Evolutionary conservation across 441 rosid genomes (phyloP), one percentile per base, ranked within the genome.

Genomic region (Gossypium davidsonii): DNA sequence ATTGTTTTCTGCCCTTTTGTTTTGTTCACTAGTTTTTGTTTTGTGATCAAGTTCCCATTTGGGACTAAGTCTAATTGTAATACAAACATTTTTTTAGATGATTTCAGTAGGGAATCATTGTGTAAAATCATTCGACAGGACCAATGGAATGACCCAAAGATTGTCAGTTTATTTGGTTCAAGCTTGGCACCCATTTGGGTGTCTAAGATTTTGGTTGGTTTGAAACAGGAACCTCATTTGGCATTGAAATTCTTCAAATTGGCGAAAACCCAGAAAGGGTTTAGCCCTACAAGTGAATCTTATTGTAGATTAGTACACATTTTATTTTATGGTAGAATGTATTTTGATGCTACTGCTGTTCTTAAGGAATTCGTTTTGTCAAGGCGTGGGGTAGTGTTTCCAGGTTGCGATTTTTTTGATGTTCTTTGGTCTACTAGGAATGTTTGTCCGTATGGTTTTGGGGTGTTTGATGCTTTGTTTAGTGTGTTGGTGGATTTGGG

Each of bases 391-490:
- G 17, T 25, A 44, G 69, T 14, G 20, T 72, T 79, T 56, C 75
- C 74, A 0, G 86, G 79, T 55, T 82, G 78, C 73, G 88, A 89
- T 67, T 80, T 82, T 71, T 86, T 91, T 70, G 89, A 91, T 75
- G 79, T 82, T 67, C 59, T 91, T 25, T 91, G 97, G 97, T 85
- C 86, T 6, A 85, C 90, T 3, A 85, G 91, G 83, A 84, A 83
- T 56, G 87, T 86, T 15, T 86, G 86, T 67, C 77, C 78, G 31
- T 81, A 75, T 11, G 91, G 90, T 12, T 91, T 80, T 77, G 97
- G 97, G 23, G 94, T 91, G 15, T 91, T 89, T 78, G 91, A 91
- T 89, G 86, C 91, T 64, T 83, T 91, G 74, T 91, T 91, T 80
- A 84, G 89, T 76, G 87, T 83, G 77, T 78, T 86, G 67, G 83